Conservation (phyloP, 495 filamentous ascomycete species). For the Penicillium lividum region DNA sequence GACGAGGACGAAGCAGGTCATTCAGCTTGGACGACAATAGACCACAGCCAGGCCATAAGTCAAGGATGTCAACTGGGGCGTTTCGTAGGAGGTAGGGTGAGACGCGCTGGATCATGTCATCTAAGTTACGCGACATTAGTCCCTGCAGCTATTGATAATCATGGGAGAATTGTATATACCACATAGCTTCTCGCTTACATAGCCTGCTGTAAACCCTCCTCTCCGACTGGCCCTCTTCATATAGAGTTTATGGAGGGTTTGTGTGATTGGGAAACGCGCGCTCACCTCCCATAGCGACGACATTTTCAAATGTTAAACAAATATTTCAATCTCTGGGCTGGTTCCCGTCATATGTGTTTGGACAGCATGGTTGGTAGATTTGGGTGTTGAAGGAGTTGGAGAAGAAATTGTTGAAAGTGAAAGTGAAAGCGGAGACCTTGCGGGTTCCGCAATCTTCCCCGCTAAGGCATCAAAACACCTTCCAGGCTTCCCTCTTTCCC, state of each 20-base stretch:
- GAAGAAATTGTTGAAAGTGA: neutral
- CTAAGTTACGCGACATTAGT: constrained; percentile 24
- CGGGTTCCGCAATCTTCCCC: constrained; percentile 4
- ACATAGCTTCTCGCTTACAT: constrained; percentile 62
- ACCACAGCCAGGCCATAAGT: constrained; percentile 77
- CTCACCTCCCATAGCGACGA: neutral
- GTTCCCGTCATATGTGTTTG: neutral
- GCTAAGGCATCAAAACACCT: neutral
- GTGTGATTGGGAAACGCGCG: constrained; percentile 25
- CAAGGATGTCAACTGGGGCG: constrained; percentile 74
- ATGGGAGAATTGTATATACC: constrained; percentile 37
- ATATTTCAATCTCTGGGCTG: neutral
- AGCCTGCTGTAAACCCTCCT: constrained; percentile 24
- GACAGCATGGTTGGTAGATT: neutral
- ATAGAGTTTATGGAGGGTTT: constrained; percentile 17
- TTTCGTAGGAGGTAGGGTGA: constrained; percentile 62
- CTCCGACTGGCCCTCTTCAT: constrained; percentile 1
- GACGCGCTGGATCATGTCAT: constrained; percentile 53
- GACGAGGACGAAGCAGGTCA: constrained; percentile 69
- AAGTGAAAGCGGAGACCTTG: constrained; percentile 6
- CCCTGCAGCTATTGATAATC: neutral
- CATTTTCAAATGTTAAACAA: neutral
- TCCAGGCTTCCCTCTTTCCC: constrained; percentile 8
- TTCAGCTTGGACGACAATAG: constrained; percentile 76
- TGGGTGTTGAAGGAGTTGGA: neutral